Conservation (phyloP, 2,329 filamentous ascomycete genomes). For the Dactylella cylindrospora region DNA sequence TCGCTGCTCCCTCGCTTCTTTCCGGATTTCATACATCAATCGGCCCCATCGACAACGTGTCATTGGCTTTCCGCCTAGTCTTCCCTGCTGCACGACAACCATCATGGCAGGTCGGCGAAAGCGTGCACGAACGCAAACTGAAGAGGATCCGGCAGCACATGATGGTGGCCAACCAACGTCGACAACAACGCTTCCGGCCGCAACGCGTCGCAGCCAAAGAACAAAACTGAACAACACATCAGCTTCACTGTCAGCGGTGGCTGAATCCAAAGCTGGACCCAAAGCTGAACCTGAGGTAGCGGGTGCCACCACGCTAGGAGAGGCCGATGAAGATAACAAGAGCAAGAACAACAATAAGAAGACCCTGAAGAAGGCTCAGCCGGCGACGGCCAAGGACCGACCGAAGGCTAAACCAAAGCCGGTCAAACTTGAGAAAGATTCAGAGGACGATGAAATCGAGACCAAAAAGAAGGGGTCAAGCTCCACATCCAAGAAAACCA, state of each 20-base stretch:
- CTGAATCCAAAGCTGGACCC: too few species aligned
- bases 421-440: slow-evolving; percentile 26
- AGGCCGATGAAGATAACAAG: too few species aligned
- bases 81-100: slow-evolving; percentile 6
- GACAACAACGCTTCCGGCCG: too few species aligned
- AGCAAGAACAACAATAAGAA: slow-evolving; percentile 14
- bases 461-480: neutral
- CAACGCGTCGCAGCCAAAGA: slow-evolving; percentile 39
- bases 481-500: too few species aligned
- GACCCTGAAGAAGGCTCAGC: neutral
- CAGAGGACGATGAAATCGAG: slow-evolving; percentile 11
- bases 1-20: slow-evolving; percentile 24
- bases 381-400: neutral
- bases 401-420: slow-evolving; percentile 42
- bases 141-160: slow-evolving; percentile 27
- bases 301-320: too few species aligned
- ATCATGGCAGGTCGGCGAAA: slow-evolving; percentile 22
- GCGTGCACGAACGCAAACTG: slow-evolving; percentile 25
- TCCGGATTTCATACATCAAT: slow-evolving; percentile 28
- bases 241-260: slow-evolving; percentile 1
- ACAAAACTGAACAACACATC: slow-evolving; percentile 23
- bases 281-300: too few species aligned
- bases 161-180: slow-evolving; percentile 26
- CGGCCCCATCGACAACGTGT: slow-evolving; percentile 31
- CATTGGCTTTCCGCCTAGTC: slow-evolving; percentile 12